These are phyloP conservation scores for Oehlia diaphana DNA, from an alignment of 192 early-diverging fungal species.

Conservation along the genomic window DNA sequence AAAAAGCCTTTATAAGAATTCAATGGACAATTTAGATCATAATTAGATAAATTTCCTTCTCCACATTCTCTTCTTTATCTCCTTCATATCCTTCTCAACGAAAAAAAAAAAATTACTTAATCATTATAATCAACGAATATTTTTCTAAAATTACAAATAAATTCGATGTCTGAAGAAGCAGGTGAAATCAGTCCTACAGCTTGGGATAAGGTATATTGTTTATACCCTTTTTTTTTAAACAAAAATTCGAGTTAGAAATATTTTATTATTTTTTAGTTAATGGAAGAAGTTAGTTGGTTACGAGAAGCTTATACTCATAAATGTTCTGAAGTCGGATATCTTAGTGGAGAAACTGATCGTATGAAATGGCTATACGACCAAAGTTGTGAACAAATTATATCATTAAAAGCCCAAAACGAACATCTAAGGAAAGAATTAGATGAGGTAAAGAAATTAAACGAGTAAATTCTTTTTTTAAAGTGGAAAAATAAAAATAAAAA, in stretches of 20 bases:
- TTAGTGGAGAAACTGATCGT: neutral
- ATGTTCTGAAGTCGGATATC: slow-evolving; percentile 5
- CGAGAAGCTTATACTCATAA: slow-evolving; percentile 8
- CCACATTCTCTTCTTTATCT: too few species aligned
- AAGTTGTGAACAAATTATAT: neutral
- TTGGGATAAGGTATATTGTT: neutral
- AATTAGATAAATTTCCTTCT: neutral
- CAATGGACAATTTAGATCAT: neutral
- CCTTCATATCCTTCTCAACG: too few species aligned
- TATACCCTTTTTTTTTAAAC: neutral
- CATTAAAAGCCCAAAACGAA: neutral
- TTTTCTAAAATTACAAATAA: neutral
- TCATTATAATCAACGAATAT: neutral
- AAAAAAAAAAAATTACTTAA: too few species aligned
- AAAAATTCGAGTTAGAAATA: neutral
- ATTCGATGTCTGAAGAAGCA: neutral
- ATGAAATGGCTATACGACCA: slow-evolving; percentile 8
- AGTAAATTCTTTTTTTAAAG: neutral
- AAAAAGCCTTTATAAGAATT: neutral
- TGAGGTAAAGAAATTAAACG: neutral
- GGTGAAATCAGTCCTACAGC: neutral
- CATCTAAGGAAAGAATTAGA: neutral
- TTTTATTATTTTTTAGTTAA: neutral
- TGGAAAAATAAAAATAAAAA: too few species aligned
- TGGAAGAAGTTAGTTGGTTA: slow-evolving; percentile 6